These are phyloP conservation scores for Blastocystis sp. DNA, from an alignment of 352 stramenopile species.

Conservation along the genomic window DNA sequence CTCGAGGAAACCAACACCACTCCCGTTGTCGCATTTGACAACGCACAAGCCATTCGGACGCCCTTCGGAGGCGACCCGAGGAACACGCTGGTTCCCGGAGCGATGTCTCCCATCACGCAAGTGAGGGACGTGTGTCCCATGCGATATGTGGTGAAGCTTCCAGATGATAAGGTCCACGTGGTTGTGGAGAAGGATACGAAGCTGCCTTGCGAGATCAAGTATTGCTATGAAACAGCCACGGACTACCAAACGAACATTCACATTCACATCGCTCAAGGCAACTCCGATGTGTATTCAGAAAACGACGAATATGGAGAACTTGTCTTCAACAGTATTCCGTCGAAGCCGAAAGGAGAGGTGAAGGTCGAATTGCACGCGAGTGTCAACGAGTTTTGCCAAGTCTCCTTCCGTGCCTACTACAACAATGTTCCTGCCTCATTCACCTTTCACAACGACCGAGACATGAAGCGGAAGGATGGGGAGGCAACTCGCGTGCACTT, in stretches of 20 bases:
- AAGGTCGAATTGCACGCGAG: not conserved
- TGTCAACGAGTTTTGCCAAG: not conserved
- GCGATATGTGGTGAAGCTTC: not conserved
- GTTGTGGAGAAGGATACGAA: not conserved
- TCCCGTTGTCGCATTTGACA: not conserved
- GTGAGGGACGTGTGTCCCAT: not conserved
- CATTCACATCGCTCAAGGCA: slow-evolving; percentile 18
- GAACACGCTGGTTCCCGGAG: too few relatives aligned
- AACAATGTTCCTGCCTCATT: not conserved
- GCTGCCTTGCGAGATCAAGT: not conserved
- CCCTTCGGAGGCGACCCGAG: too few relatives aligned
- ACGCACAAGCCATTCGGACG: not conserved
- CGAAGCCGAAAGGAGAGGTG: not conserved
- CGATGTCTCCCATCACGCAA: not conserved
- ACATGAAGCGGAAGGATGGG: not conserved
- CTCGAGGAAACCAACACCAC: not conserved
- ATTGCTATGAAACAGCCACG: not conserved
- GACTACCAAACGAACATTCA: not conserved
- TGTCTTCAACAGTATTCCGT: not conserved
- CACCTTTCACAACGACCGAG: not conserved
- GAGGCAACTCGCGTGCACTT: not conserved
- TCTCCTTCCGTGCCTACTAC: not conserved
- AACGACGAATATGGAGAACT: not conserved
- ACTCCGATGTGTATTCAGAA: not conserved
- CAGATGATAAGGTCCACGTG: not conserved